Percentiles rank a stretch among this genome's conserved stretches.
phyloP scores from a whole-genome alignment of 2,329 filamentous ascomycete species.

The Coniochaeta sp. region DNA sequence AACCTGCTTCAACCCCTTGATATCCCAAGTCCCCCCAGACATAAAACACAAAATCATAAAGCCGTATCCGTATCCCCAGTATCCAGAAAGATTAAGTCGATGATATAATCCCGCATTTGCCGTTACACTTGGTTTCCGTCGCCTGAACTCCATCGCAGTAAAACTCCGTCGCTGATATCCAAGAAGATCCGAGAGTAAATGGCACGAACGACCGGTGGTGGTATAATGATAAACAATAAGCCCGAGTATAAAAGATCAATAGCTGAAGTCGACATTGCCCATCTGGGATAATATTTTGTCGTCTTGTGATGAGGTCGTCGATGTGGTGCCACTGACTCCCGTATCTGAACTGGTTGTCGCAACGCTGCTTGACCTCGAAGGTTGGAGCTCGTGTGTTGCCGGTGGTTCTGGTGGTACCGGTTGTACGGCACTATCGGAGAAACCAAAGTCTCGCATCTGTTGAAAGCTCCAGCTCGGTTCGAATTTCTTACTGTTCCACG shows the following conservation, averaged over 20 bases:
- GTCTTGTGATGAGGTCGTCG: constrained; percentile 32
- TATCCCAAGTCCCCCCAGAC: not conserved
- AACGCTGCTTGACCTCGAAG: constrained; percentile 37
- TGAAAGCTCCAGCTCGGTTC: constrained; percentile 65
- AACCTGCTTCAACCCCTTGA: not conserved
- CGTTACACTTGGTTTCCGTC: constrained; percentile 10
- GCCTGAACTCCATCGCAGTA: constrained; percentile 20
- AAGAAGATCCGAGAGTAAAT: constrained; percentile 5
- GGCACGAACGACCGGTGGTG: constrained; percentile 1
- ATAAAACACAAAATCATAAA: constrained; percentile 1
- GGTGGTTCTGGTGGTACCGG: constrained; percentile 21
- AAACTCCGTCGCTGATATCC: constrained; percentile 26
- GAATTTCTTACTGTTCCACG: constrained; percentile 64
- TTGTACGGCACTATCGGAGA: constrained; percentile 48
- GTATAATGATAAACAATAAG: constrained; percentile 10
- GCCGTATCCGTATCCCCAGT: not conserved
- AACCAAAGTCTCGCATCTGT: constrained; percentile 56
- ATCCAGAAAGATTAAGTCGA: not conserved
- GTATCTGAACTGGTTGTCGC: constrained; percentile 29
- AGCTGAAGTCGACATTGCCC: constrained; percentile 57
- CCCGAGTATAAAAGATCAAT: constrained; percentile 31
- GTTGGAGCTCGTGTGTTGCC: constrained; percentile 38
- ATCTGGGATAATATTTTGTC: constrained; percentile 49
- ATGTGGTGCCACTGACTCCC: constrained; percentile 20
- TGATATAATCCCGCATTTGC: constrained; percentile 1